Percentiles rank a stretch among this genome's conserved stretches.
These are phyloP conservation scores for Bimuria novae-zelandiae DNA, from an alignment of 2,329 filamentous ascomycete species.

Conservation along the genomic window DNA sequence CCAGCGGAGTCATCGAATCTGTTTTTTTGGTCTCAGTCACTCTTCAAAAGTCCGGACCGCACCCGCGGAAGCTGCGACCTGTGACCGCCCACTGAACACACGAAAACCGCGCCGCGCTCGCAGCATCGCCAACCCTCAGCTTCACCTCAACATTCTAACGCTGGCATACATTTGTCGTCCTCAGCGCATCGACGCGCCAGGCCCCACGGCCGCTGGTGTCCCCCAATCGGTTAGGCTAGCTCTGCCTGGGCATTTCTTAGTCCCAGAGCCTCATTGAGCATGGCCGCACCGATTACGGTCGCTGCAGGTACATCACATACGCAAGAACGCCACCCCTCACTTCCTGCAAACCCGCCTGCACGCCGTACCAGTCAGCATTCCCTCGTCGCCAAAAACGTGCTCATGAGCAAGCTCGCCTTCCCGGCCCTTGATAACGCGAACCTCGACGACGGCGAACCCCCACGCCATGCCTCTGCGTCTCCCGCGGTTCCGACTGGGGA, in stretches of 20 bases:
- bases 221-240: slow-evolving; percentile 1
- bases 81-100: not conserved
- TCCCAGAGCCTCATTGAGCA: slow-evolving; percentile 8
- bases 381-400: slow-evolving; percentile 55
- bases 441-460: slow-evolving; percentile 24
- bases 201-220: not conserved
- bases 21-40: not conserved
- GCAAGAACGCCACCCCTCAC: slow-evolving; percentile 27
- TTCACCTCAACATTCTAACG: slow-evolving; percentile 5
- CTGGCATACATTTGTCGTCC: slow-evolving; percentile 1
- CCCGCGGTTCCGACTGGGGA: slow-evolving; percentile 14
- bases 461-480: slow-evolving; percentile 27
- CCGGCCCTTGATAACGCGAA: slow-evolving; percentile 26
- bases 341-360: slow-evolving; percentile 19
- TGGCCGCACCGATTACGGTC: slow-evolving; percentile 20
- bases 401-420: slow-evolving; percentile 51
- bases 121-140: not conserved
- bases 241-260: slow-evolving; percentile 7
- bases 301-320: slow-evolving; percentile 12
- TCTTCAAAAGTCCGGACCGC: no score
- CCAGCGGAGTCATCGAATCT: not conserved
- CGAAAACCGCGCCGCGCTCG: not conserved
- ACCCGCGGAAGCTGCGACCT: not conserved
- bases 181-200: not conserved
- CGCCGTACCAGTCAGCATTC: slow-evolving; percentile 53